Base-by-base conservation (phyloP, 1,284 basidiomycete genomes). In the Papiliotrema flavescens region DNA sequence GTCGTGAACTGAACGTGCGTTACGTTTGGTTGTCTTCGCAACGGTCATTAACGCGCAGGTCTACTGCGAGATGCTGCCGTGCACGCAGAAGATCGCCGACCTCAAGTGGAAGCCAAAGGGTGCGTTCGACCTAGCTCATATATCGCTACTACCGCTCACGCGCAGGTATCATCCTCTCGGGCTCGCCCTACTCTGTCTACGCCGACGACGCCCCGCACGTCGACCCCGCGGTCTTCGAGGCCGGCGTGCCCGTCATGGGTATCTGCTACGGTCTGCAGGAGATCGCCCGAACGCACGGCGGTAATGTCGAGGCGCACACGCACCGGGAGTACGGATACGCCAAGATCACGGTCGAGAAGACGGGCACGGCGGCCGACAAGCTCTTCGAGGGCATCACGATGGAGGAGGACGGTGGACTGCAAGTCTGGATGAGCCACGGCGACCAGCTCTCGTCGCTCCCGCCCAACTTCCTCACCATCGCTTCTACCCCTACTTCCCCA, bases 221-320 rank as follows among this genome's bases (percentile, higher is more conserved):
- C 45, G 95, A 98, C 76, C 90, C 92, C 19, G 87, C 83, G n/a
- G 87, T 98, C n/a, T 98, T 94, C 69, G 83, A 86, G 41, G 82
- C 89, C 15, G 91, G 88, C 36, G 86, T 98, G 0, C 95, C 96
- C 19, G 86, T 98, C 52, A 81, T 99, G 17, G 96, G 96, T 46
- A 98, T 98, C 60, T 99, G 96, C 76, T 98, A 98, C 78, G 96
- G 96, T 28, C 82, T 98, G n/a, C 74, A 93, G 87, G 95, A 98
- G 82, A 91, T 98, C 59, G 93, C 94, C 19, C 90, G 87, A 84
- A 87, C 86, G 59, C 80, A 91, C 72, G 87, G 88, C 57, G 96
- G 94, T 22, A 83, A 87, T 63, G 92, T 99, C 37, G 85, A 86
- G 26, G 86, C 88, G 53, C 92, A 90, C 76, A 85, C 92, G 57